phyloP scores from a whole-genome alignment of 2,329 filamentous ascomycete species.

The Mycosphaerella sp. region DNA sequence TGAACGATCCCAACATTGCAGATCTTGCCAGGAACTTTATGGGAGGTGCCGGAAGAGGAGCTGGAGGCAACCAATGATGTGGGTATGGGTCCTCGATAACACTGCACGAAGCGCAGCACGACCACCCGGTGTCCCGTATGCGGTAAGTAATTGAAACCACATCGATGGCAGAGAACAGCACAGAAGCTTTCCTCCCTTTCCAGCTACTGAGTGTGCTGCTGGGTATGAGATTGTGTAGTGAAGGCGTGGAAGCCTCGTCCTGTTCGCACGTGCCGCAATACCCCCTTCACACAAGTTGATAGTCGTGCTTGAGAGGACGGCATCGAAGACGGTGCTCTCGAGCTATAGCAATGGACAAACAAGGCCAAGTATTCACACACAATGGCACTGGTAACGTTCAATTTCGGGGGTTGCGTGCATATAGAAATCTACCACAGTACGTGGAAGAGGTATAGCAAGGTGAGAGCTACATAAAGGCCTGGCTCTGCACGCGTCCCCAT shows the following conservation, averaged over 20 bases:
- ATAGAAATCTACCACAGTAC: too few relatives aligned
- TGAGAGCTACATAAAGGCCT: too few relatives aligned
- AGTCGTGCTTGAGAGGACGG: too few relatives aligned
- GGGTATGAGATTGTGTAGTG: not conserved
- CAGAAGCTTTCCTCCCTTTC: not conserved
- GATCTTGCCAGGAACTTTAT: constrained; percentile 73
- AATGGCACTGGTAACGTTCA: too few relatives aligned
- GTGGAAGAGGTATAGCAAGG: too few relatives aligned
- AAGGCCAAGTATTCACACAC: too few relatives aligned
- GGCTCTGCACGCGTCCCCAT: too few relatives aligned
- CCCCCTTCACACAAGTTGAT: not conserved
- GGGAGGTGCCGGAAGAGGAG: constrained; percentile 43
- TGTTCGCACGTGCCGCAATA: not conserved
- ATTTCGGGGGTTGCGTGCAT: too few relatives aligned
- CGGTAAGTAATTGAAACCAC: not conserved
- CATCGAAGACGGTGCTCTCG: too few relatives aligned
- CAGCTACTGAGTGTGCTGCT: not conserved
- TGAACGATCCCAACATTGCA: constrained; percentile 87
- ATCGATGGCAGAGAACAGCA: not conserved
- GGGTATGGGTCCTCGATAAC: not conserved
- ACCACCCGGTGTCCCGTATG: not conserved
- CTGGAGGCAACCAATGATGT: constrained; percentile 5
- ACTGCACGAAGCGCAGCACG: not conserved
- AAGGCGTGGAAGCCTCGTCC: too few relatives aligned
- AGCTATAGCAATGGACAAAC: too few relatives aligned